phyloP scores from a whole-genome alignment of 805 yeast species.

The Suhomyces emberorum region DNA sequence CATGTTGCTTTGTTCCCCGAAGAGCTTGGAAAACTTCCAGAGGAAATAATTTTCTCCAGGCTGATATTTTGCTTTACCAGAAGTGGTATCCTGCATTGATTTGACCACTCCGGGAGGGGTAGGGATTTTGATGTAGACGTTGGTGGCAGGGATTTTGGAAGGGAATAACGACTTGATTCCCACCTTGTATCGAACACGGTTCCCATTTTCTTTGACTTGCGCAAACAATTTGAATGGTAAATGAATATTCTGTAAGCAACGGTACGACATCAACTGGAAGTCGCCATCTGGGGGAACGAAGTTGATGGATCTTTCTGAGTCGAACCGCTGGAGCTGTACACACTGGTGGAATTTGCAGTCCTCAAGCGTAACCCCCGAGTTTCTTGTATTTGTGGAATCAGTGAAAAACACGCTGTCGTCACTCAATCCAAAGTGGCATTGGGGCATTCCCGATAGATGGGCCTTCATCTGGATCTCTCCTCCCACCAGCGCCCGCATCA shows the following conservation, averaged over 20 bases:
- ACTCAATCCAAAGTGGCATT: slow-evolving; percentile 75
- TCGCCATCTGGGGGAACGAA: slow-evolving; percentile 88
- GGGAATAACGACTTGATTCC: slow-evolving; percentile 61
- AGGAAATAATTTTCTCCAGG: slow-evolving; percentile 61
- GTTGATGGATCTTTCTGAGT: slow-evolving; percentile 57
- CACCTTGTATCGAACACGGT: slow-evolving; percentile 54
- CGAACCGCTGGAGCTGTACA: slow-evolving; percentile 69
- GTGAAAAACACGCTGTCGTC: slow-evolving; percentile 39
- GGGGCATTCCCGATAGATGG: slow-evolving; percentile 77
- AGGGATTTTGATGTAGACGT: slow-evolving; percentile 64
- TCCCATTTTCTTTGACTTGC: slow-evolving; percentile 43
- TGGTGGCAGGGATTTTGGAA: slow-evolving; percentile 55
- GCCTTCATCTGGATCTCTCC: slow-evolving; percentile 72
- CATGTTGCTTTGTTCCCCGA: slow-evolving; percentile 63
- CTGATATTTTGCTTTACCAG: slow-evolving; percentile 67
- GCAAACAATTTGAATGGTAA: slow-evolving; percentile 72
- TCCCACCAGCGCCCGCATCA: slow-evolving; percentile 68
- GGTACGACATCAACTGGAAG: slow-evolving; percentile 77
- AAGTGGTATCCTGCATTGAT: slow-evolving; percentile 35
- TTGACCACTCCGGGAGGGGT: slow-evolving; percentile 48
- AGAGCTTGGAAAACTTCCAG: slow-evolving; percentile 70
- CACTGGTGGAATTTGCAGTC: slow-evolving; percentile 88
- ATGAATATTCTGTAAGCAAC: slow-evolving; percentile 45
- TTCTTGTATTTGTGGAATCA: background rate
- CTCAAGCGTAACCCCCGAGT: slow-evolving; percentile 54